phyloP scores from a whole-genome alignment of 805 yeast genomes.

The Metschnikowia cerradonensis region DNA sequence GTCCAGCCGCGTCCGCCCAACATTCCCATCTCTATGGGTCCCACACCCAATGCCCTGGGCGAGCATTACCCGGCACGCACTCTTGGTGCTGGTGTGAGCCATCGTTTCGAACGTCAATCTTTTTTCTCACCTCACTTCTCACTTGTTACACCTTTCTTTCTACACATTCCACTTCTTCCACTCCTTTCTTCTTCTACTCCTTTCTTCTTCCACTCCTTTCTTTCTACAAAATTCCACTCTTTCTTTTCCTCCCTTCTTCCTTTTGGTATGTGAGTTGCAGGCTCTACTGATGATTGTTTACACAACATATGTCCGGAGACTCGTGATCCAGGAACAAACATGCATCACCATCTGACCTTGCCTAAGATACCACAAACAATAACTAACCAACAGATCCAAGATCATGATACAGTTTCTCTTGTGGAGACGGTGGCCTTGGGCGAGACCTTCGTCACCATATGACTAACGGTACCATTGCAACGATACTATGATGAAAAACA shows the following conservation, averaged over 20 bases:
- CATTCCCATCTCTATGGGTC: too few species aligned
- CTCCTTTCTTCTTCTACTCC: background rate
- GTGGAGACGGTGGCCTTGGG: constrained; percentile 15
- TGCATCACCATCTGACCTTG: constrained; percentile 95
- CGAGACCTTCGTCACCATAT: constrained; percentile 13
- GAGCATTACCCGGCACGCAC: constrained; percentile 5
- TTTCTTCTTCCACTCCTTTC: background rate
- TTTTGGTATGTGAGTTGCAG: constrained; percentile 6
- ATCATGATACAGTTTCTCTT: background rate
- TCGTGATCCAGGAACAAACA: constrained; percentile 78
- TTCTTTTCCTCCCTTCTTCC: background rate
- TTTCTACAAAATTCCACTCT: too few species aligned
- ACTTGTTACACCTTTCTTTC: background rate
- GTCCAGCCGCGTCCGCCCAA: background rate
- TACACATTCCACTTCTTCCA: background rate
- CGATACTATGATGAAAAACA: constrained; percentile 56
- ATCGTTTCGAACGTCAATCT: background rate
- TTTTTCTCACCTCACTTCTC: background rate
- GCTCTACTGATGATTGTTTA: constrained; percentile 19
- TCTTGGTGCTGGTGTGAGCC: background rate
- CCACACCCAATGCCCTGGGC: background rate
- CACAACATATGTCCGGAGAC: constrained; percentile 42
- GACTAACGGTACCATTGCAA: constrained; percentile 9
- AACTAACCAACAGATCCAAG: background rate
- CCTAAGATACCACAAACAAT: background rate